Percentiles rank a stretch among this genome's conserved stretches.
These are phyloP conservation scores for Penicillium ucsense DNA, from an alignment of 495 filamentous ascomycete genomes.

Conservation along the genomic window DNA sequence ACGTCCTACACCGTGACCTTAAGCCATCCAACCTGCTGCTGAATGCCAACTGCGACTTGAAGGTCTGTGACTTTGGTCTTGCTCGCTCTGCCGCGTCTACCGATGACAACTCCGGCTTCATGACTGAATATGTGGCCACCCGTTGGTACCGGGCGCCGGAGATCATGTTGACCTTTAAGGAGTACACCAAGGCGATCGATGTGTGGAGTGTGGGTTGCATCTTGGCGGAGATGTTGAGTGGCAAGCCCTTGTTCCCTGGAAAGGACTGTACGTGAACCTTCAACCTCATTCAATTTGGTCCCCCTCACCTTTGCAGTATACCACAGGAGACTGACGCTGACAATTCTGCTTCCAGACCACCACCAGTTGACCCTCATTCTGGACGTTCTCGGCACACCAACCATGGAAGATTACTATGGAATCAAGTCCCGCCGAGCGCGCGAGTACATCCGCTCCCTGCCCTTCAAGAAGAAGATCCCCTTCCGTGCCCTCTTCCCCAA, in stretches of 20 bases:
- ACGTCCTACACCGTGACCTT: conserved; percentile 93
- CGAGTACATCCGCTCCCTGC: conserved; percentile 97
- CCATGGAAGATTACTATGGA: conserved; percentile 99
- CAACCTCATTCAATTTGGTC: background rate
- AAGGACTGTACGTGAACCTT: conserved; percentile 76
- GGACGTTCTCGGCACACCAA: conserved; percentile 95
- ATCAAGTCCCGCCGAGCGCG: conserved; percentile 97
- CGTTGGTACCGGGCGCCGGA: conserved; percentile 98
- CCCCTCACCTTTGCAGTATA: background rate
- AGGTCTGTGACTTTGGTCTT: conserved; percentile 97
- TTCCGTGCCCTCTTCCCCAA: conserved; percentile 97
- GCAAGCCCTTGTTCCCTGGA: conserved; percentile 95
- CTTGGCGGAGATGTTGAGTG: conserved; percentile 98
- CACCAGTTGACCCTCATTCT: conserved; percentile 97
- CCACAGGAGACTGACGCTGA: background rate
- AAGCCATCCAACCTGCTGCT: conserved; percentile 96
- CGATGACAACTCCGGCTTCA: conserved; percentile 99
- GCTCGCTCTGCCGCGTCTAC: conserved; percentile 86
- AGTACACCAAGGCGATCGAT: conserved; percentile 99
- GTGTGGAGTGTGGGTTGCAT: conserved; percentile 99
- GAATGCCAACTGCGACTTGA: conserved; percentile 98
- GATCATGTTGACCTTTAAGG: conserved; percentile 99
- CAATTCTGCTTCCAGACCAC: conserved; percentile 54
- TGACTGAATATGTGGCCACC: conserved; percentile 99
- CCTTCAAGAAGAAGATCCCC: conserved; percentile 99